Percentiles rank a stretch among this genome's conserved stretches.
phyloP scores from a whole-genome alignment of 305 asterid species.

The Stenogyne calaminthoides region DNA sequence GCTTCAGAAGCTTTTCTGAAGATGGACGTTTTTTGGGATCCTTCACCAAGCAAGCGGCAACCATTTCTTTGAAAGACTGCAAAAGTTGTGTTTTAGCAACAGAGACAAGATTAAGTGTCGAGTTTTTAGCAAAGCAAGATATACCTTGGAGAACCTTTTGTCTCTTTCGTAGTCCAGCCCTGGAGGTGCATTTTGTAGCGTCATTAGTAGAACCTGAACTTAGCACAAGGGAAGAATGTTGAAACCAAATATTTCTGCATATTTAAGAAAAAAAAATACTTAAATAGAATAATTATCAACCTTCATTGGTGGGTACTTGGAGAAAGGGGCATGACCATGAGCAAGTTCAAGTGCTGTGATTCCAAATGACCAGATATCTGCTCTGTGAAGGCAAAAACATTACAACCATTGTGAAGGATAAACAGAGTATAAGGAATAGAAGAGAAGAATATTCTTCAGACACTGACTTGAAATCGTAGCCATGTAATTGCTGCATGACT shows the following conservation, averaged over 20 bases:
- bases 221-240: slow-evolving; percentile 26
- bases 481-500: slow-evolving; percentile 74
- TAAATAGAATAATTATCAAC: slow-evolving; percentile 40
- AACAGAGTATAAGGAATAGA: slow-evolving; percentile 3
- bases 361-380: slow-evolving; percentile 99
- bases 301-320: slow-evolving; percentile 99
- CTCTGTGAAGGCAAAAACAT: slow-evolving; percentile 63
- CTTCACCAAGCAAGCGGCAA: slow-evolving; percentile 95
- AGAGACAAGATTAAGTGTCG: slow-evolving; percentile 33
- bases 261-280: slow-evolving; percentile 9
- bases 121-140: slow-evolving; percentile 31
- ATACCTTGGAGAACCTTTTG: slow-evolving; percentile 89
- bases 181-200: slow-evolving; percentile 98
- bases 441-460: slow-evolving; percentile 13
- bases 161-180: slow-evolving; percentile 98
- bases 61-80: slow-evolving; percentile 92
- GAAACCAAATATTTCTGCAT: slow-evolving; percentile 22
- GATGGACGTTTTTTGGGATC: slow-evolving; percentile 97
- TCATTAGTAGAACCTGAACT: slow-evolving; percentile 94
- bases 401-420: slow-evolving; percentile 26
- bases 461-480: slow-evolving; percentile 73
- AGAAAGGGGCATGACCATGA: slow-evolving; percentile 97
- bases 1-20: slow-evolving; percentile 93
- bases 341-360: slow-evolving; percentile 99
- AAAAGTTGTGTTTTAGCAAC: slow-evolving; percentile 35